phyloP scores from a whole-genome alignment of 805 yeast genomes.

The Metschnikowia dekortorum region DNA sequence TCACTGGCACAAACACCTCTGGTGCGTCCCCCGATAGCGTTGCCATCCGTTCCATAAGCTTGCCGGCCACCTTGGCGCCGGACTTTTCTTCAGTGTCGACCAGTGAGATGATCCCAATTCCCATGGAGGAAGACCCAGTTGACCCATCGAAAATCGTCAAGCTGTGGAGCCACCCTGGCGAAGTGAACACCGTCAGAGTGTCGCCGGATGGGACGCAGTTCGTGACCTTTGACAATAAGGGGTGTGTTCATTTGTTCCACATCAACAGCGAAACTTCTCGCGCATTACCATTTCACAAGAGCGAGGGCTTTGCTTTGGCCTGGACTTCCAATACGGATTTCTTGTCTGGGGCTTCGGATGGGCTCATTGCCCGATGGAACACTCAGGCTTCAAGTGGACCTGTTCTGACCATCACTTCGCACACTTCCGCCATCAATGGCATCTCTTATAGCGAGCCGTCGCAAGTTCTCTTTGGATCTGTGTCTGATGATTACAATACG shows the following conservation, averaged over 20 bases:
- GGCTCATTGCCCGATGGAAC: conserved; percentile 71
- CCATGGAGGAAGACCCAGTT: conserved; percentile 7
- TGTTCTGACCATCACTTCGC: conserved; percentile 44
- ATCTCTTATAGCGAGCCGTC: conserved; percentile 50
- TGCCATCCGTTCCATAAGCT: conserved; percentile 38
- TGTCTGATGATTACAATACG: conserved; percentile 60
- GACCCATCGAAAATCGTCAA: conserved; percentile 1
- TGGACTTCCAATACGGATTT: conserved; percentile 54
- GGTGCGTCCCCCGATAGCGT: conserved; percentile 40
- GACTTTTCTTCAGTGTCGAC: conserved; percentile 23
- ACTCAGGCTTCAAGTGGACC: conserved; percentile 43
- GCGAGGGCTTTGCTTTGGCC: conserved; percentile 67
- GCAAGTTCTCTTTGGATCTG: conserved; percentile 58
- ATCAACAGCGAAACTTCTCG: conserved; percentile 15
- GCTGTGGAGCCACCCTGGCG: conserved; percentile 61
- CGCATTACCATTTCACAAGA: conserved; percentile 51
- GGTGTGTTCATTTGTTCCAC: conserved; percentile 46
- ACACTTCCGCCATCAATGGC: conserved; percentile 61
- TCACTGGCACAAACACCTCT: conserved; percentile 48
- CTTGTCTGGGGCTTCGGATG: conserved; percentile 63
- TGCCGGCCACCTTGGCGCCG: conserved; percentile 50
- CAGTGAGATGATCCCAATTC: conserved; percentile 17
- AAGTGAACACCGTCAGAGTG: conserved; percentile 57
- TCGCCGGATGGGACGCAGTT: conserved; percentile 46
- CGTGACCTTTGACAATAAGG: conserved; percentile 53